These are phyloP conservation scores for Hymenoscyphus salicellus DNA, from an alignment of 2,329 filamentous ascomycete genomes.

Conservation along the genomic window DNA sequence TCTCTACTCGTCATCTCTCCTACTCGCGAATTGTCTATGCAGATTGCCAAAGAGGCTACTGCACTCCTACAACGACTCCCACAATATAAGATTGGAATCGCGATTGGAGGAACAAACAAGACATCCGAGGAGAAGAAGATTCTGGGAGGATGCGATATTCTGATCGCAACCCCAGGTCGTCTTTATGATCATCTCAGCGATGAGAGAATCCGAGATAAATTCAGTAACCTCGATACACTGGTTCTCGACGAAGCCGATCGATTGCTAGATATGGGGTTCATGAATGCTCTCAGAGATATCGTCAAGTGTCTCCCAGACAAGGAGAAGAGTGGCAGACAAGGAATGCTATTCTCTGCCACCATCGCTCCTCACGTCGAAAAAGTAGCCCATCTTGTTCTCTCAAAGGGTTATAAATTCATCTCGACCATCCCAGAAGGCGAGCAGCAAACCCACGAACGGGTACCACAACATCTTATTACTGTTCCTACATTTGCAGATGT, in stretches of 20 bases:
- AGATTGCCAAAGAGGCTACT: constrained; percentile 75
- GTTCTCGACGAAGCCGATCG: constrained; percentile 97
- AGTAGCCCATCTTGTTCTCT: constrained; percentile 77
- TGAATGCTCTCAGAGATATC: constrained; percentile 62
- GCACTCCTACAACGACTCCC: constrained; percentile 32
- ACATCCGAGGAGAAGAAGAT: constrained; percentile 63
- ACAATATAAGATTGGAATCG: constrained; percentile 58
- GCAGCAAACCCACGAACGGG: constrained; percentile 75
- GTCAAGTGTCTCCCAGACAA: constrained; percentile 60
- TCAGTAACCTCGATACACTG: constrained; percentile 73
- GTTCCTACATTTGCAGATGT: constrained; percentile 70
- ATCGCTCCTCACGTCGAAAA: constrained; percentile 79
- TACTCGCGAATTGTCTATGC: constrained; percentile 76
- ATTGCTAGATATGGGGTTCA: constrained; percentile 93
- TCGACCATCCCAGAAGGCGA: constrained; percentile 85
- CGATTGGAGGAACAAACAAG: constrained; percentile 92
- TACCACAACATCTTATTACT: constrained; percentile 74
- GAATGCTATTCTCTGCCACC: constrained; percentile 92
- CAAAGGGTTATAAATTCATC: constrained; percentile 78
- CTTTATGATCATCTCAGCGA: constrained; percentile 71
- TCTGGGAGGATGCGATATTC: constrained; percentile 76
- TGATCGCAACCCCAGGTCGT: constrained; percentile 88
- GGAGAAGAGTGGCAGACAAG: constrained; percentile 69
- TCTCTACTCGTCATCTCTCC: constrained; percentile 72
- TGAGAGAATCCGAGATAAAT: constrained; percentile 39